phyloP scores from a whole-genome alignment of 805 yeast species.

The Barnettozyma sp. region DNA sequence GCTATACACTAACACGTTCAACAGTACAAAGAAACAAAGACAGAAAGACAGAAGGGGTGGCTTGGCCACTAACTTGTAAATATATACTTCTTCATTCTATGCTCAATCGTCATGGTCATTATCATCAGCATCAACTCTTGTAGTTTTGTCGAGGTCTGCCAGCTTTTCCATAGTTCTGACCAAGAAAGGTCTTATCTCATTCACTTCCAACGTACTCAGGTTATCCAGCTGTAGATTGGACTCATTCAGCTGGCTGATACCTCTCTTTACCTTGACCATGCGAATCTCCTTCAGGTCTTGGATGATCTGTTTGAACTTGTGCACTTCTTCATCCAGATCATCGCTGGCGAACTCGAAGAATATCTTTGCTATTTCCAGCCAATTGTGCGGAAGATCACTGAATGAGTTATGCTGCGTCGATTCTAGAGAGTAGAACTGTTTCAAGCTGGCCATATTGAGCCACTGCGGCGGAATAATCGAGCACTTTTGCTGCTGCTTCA shows the following conservation, averaged over 20 bases:
- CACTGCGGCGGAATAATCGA: constrained; percentile 81
- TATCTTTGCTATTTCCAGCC: constrained; percentile 77
- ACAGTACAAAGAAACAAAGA: constrained; percentile 22
- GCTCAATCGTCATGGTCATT: constrained; percentile 9
- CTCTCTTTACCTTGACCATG: constrained; percentile 71
- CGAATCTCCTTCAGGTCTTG: constrained; percentile 85
- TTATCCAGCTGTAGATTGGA: constrained; percentile 79
- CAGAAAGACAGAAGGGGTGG: constrained; percentile 22
- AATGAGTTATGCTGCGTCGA: constrained; percentile 49
- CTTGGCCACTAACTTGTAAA: constrained; percentile 3
- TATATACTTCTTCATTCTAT: constrained; percentile 6
- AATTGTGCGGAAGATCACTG: constrained; percentile 72
- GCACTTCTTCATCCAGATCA: constrained; percentile 69
- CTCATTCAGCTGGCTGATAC: constrained; percentile 72
- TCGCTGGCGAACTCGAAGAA: constrained; percentile 64
- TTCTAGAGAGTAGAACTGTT: constrained; percentile 61
- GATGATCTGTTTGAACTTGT: constrained; percentile 58
- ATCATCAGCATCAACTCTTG: constrained; percentile 11
- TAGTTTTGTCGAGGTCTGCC: constrained; percentile 43
- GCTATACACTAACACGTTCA: constrained; percentile 21
- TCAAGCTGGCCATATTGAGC: constrained; percentile 54
- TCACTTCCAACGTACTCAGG: constrained; percentile 75
- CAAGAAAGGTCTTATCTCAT: constrained; percentile 80
- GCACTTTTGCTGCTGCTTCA: constrained; percentile 82
- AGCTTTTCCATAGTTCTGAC: constrained; percentile 75